phyloP scores from a whole-genome alignment of 495 filamentous ascomycete species.

The Aspergillus diversus region DNA sequence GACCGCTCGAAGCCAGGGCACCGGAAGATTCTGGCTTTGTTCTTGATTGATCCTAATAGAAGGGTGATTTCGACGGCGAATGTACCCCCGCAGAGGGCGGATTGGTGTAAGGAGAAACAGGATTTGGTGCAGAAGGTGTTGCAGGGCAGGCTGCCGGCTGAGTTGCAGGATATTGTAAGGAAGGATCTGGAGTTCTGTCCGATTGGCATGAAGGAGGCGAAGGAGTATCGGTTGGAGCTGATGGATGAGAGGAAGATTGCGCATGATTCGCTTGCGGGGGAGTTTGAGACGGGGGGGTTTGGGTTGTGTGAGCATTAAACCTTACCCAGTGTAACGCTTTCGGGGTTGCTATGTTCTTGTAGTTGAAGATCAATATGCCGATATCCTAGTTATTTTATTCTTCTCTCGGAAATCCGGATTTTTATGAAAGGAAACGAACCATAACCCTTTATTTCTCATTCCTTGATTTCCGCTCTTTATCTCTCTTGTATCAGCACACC shows the following conservation, averaged over 20 bases:
- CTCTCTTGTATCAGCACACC: too few species aligned
- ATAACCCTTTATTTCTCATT: too few species aligned
- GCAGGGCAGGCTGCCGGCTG: conserved; percentile 33
- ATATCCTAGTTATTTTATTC: too few species aligned
- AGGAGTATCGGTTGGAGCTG: conserved; percentile 45
- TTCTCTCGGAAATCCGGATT: too few species aligned
- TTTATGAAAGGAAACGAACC: too few species aligned
- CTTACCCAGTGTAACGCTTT: too few species aligned
- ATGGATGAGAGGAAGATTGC: conserved; percentile 49
- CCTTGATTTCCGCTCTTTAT: too few species aligned
- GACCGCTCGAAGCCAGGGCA: conserved; percentile 55
- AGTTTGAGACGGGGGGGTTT: conserved; percentile 27
- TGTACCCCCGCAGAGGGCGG: conserved; percentile 53
- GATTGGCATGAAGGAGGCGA: conserved; percentile 50
- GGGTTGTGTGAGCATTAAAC: conserved; percentile 37
- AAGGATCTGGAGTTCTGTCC: conserved; percentile 30
- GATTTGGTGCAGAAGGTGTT: conserved; percentile 24
- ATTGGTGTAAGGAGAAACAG: conserved; percentile 30
- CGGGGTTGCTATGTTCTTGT: too few species aligned
- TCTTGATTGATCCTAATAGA: conserved; percentile 53
- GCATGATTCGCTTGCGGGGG: conserved; percentile 19
- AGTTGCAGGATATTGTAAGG: conserved; percentile 44
- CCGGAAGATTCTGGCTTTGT: conserved; percentile 55
- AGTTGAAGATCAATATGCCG: too few species aligned
- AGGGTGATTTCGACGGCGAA: conserved; percentile 54